These are phyloP conservation scores for Kluyveromyces nonfermentans DNA, from an alignment of 805 yeast genomes.

Conservation along the genomic window DNA sequence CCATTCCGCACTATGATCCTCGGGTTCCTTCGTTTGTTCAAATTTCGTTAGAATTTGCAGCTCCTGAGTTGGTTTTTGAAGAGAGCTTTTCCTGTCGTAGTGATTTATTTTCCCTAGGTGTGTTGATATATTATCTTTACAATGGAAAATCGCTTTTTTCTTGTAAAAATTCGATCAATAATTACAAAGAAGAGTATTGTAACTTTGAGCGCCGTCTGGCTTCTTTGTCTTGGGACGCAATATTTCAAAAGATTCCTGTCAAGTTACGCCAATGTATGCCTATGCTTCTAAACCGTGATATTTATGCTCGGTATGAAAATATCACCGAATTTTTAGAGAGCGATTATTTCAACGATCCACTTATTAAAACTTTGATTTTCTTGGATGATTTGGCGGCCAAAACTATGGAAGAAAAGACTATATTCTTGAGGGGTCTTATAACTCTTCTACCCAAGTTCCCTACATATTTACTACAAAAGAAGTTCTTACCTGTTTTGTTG, in stretches of 20 bases:
- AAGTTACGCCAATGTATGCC: constrained; percentile 39
- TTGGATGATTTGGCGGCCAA: constrained; percentile 79
- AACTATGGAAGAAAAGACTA: constrained; percentile 51
- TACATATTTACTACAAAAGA: constrained; percentile 46
- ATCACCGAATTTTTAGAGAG: constrained; percentile 52
- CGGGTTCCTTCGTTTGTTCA: constrained; percentile 66
- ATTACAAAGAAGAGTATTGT: constrained; percentile 48
- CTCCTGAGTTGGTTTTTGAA: constrained; percentile 76
- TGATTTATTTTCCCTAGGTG: constrained; percentile 81
- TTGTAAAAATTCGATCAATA: constrained; percentile 46
- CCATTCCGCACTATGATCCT: constrained; percentile 63
- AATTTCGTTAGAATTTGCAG: constrained; percentile 61
- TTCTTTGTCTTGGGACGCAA: constrained; percentile 30
- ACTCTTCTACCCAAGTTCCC: constrained; percentile 51
- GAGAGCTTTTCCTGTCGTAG: constrained; percentile 52
- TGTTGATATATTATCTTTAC: constrained; percentile 63
- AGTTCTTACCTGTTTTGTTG: constrained; percentile 62
- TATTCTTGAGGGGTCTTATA: constrained; percentile 59
- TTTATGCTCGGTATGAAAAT: constrained; percentile 45
- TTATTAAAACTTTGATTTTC: constrained; percentile 70
- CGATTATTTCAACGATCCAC: constrained; percentile 70
- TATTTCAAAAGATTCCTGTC: constrained; percentile 52
- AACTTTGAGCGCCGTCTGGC: constrained; percentile 40
- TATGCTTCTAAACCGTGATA: constrained; percentile 44
- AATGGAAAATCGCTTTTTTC: constrained; percentile 41